Evolutionary conservation across 345 rosid genomes (phyloP).

Genomic region (Cochlearia excelsa): DNA sequence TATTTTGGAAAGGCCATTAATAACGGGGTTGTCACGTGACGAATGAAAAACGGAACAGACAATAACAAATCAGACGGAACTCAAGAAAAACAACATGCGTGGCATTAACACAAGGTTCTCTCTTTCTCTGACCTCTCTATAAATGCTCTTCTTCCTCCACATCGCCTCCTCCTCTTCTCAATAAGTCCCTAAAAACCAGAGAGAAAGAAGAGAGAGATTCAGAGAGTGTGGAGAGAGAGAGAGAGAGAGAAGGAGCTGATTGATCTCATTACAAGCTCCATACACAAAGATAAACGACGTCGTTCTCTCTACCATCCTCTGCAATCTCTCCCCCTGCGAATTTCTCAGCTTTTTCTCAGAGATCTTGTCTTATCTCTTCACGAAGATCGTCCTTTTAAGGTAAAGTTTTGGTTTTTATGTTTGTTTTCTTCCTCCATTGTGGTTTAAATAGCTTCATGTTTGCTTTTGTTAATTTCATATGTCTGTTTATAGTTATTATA

Average conservation of each 20-base stretch:
- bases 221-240: conserved; percentile 9
- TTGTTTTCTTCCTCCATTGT: conserved; percentile 3
- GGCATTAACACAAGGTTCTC: conserved; percentile 33
- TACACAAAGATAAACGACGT: conserved; percentile 16
- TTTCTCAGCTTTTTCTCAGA: conserved; percentile 27
- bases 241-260: conserved; percentile 25
- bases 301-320: conserved; percentile 22
- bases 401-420: conserved; percentile 24
- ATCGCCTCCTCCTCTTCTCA: conserved; percentile 20
- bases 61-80: conserved; percentile 10
- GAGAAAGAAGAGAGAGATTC: conserved; percentile 16
- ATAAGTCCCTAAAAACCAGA: neutral
- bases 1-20: conserved; percentile 3
- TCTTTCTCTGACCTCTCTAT: conserved; percentile 24
- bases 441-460: conserved; percentile 14
- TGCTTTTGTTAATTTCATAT: neutral
- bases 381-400: conserved; percentile 13
- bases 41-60: conserved; percentile 24
- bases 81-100: conserved; percentile 26
- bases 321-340: conserved; percentile 28
- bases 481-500: conserved; percentile 1
- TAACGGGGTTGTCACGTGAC: conserved; percentile 33
- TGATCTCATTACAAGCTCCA: conserved; percentile 27
- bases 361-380: conserved; percentile 24
- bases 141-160: conserved; percentile 13